These are phyloP conservation scores for Metschnikowia bowlesiae DNA, from an alignment of 805 yeast genomes.

Conservation along the genomic window DNA sequence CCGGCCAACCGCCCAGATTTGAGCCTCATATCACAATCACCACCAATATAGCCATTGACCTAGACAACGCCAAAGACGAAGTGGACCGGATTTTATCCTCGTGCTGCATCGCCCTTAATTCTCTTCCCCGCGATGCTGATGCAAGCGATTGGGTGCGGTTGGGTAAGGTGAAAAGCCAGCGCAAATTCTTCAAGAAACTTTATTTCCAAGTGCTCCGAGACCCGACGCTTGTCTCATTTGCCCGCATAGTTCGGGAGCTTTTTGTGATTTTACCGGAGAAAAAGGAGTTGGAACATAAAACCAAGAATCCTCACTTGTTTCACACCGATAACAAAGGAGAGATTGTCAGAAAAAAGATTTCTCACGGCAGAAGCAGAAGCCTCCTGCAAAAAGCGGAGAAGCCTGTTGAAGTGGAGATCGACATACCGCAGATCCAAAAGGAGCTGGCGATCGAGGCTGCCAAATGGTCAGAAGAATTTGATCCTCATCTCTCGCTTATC, in stretches of 20 bases:
- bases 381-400: constrained; percentile 17
- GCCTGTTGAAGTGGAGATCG: constrained; percentile 21
- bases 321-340: constrained; percentile 31
- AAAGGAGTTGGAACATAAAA: constrained; percentile 32
- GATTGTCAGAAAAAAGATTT: constrained; percentile 23
- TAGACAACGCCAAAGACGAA: constrained; percentile 44
- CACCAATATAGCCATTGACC: constrained; percentile 48
- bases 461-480: constrained; percentile 56
- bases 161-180: constrained; percentile 43
- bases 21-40: constrained; percentile 79
- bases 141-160: constrained; percentile 39
- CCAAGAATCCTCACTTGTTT: constrained; percentile 36
- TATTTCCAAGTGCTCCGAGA: constrained; percentile 44
- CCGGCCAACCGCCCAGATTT: constrained; percentile 58
- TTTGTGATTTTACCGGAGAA: constrained; percentile 46
- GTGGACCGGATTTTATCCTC: constrained; percentile 55
- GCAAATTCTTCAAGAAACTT: constrained; percentile 49
- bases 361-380: constrained; percentile 4
- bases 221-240: constrained; percentile 48
- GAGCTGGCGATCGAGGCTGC: constrained; percentile 47
- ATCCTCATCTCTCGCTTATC: constrained; percentile 70
- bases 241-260: constrained; percentile 53
- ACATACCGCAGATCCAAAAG: constrained; percentile 27
- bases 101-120: constrained; percentile 50
- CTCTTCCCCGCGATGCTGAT: constrained; percentile 31